phyloP scores from a whole-genome alignment of 441 rosid species.

The Breynia disticha region DNA sequence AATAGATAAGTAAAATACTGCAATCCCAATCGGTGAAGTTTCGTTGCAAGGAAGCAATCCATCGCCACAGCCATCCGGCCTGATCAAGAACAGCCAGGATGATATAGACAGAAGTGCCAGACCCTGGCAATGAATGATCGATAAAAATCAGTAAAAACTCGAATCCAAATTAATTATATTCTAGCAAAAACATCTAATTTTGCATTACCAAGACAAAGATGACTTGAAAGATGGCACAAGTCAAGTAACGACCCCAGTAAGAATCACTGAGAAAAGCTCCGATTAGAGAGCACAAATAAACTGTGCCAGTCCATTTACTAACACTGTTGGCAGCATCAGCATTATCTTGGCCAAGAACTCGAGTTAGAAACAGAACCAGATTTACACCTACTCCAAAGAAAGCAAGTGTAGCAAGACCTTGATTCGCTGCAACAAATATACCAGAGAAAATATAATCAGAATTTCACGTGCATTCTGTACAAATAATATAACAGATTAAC shows the following conservation, averaged over 20 bases:
- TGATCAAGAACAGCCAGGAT: conserved; percentile 54
- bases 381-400: conserved; percentile 99
- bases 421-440: conserved; percentile 49
- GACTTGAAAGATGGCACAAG: conserved; percentile 88
- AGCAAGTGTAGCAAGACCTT: conserved; percentile 89
- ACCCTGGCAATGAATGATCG: conserved; percentile 36
- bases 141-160: too few relatives aligned
- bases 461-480: too few relatives aligned
- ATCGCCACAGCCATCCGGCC: conserved; percentile 71
- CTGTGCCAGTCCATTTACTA: conserved; percentile 99
- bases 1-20: conserved; percentile 65
- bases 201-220: conserved; percentile 91
- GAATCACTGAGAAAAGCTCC: conserved; percentile 97
- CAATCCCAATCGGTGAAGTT: conserved; percentile 31
- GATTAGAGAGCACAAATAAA: conserved; percentile 80
- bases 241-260: conserved; percentile 92
- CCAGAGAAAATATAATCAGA: too few relatives aligned
- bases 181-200: too few relatives aligned
- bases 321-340: conserved; percentile 94
- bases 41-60: conserved; percentile 49
- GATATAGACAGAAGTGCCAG: conserved; percentile 56
- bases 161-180: too few relatives aligned
- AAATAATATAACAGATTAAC: too few relatives aligned
- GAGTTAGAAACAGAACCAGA: conserved; percentile 76
- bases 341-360: conserved; percentile 77